These are phyloP conservation scores for Quercus phellos DNA, from an alignment of 331 rosid genomes.

Conservation along the genomic window DNA sequence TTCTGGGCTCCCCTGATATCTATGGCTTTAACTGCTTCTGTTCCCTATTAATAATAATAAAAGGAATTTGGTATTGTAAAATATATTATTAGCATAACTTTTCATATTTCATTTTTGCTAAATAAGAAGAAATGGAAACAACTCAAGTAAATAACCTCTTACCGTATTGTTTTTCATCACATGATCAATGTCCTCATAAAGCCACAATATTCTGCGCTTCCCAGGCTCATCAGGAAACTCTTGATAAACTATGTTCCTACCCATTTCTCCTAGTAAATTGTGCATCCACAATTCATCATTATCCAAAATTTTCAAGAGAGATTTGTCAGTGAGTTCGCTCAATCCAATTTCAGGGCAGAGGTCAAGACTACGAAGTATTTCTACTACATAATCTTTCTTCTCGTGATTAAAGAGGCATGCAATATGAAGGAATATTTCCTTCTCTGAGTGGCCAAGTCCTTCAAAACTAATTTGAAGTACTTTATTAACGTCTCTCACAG, in stretches of 20 bases:
- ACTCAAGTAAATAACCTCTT: no score
- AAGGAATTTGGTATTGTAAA: no score
- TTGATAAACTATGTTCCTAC: background rate
- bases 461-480: background rate
- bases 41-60: no score
- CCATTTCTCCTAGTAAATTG: background rate
- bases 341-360: background rate
- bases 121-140: no score
- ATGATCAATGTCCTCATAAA: no score
- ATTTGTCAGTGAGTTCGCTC: background rate
- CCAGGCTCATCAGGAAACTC: background rate
- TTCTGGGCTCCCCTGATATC: no score
- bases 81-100: no score
- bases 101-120: no score
- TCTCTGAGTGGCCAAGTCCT: background rate
- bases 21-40: no score
- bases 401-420: conserved; percentile 12
- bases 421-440: conserved; percentile 9
- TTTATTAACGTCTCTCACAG: background rate
- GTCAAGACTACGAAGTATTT: background rate
- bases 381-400: background rate
- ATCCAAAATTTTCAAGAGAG: background rate
- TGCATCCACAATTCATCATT: background rate
- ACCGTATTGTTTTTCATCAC: no score
- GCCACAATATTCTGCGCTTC: no score